These are phyloP conservation scores for Cladosporium phlei DNA, from an alignment of 2,329 filamentous ascomycete genomes.

Conservation along the genomic window DNA sequence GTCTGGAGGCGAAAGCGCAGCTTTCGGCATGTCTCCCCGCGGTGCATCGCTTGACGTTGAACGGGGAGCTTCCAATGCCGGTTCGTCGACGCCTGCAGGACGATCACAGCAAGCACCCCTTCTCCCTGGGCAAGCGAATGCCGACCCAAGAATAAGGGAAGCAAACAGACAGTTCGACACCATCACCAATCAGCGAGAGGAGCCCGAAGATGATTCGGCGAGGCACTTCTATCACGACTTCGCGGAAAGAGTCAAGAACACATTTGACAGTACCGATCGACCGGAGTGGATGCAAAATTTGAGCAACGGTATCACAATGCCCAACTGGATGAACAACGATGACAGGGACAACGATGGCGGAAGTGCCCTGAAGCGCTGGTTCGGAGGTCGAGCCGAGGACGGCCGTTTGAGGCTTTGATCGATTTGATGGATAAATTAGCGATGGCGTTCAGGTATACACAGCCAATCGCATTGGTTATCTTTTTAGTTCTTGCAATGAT, in stretches of 20 bases:
- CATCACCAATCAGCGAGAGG: slow-evolving; percentile 32
- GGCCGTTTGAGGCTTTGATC: slow-evolving; percentile 28
- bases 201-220: slow-evolving; percentile 56
- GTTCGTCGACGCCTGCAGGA: slow-evolving; percentile 5
- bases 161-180: slow-evolving; percentile 29
- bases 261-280: slow-evolving; percentile 74
- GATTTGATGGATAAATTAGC: neutral
- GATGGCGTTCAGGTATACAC: slow-evolving; percentile 10
- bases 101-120: slow-evolving; percentile 6
- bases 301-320: slow-evolving; percentile 64
- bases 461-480: neutral
- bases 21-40: slow-evolving; percentile 32
- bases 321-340: slow-evolving; percentile 72
- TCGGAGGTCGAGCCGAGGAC: slow-evolving; percentile 30
- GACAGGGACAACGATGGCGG: slow-evolving; percentile 19
- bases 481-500: too few relatives aligned
- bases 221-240: slow-evolving; percentile 75
- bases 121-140: slow-evolving; percentile 7
- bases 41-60: slow-evolving; percentile 27
- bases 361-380: slow-evolving; percentile 28
- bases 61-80: slow-evolving; percentile 12
- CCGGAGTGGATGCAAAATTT: slow-evolving; percentile 79
- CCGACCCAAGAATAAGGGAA: slow-evolving; percentile 18
- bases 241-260: slow-evolving; percentile 83
- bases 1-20: slow-evolving; percentile 32